Conservation (phyloP, 306 rosid species). For the Rosa chinensis region DNA sequence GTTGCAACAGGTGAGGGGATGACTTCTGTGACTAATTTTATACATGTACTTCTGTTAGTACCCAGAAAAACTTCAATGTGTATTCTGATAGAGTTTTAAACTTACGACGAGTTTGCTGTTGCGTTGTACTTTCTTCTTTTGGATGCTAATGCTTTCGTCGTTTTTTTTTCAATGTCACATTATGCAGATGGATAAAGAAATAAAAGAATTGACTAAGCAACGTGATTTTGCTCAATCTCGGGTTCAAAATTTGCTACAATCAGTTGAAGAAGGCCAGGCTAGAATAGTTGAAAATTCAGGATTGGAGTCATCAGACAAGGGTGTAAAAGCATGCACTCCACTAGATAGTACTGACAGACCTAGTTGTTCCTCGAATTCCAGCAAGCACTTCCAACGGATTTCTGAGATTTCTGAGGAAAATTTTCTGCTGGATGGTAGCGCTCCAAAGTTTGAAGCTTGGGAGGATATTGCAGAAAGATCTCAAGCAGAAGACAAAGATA, state of each 20-base stretch:
- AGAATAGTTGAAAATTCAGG: slow-evolving; percentile 31
- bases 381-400: slow-evolving; percentile 31
- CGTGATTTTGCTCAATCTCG: slow-evolving; percentile 73
- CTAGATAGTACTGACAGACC: slow-evolving; percentile 29
- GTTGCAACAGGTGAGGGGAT: slow-evolving; percentile 66
- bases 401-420: slow-evolving; percentile 44
- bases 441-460: slow-evolving; percentile 56
- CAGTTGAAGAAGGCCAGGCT: slow-evolving; percentile 39
- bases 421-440: slow-evolving; percentile 48
- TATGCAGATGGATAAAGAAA: slow-evolving; percentile 73
- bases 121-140: neutral
- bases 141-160: slow-evolving; percentile 5
- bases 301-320: slow-evolving; percentile 32
- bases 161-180: slow-evolving; percentile 20
- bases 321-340: slow-evolving; percentile 6
- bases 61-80: neutral
- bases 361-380: slow-evolving; percentile 18
- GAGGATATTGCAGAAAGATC: slow-evolving; percentile 42
- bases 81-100: neutral
- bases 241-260: slow-evolving; percentile 47
- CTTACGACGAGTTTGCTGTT: neutral
- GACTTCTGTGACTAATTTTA: neutral
- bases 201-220: slow-evolving; percentile 64
- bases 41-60: neutral
- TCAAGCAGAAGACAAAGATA: slow-evolving; percentile 23